Evolutionary conservation across 2,329 filamentous ascomycete species (phyloP).

Genomic region (Amphichorda felina): DNA sequence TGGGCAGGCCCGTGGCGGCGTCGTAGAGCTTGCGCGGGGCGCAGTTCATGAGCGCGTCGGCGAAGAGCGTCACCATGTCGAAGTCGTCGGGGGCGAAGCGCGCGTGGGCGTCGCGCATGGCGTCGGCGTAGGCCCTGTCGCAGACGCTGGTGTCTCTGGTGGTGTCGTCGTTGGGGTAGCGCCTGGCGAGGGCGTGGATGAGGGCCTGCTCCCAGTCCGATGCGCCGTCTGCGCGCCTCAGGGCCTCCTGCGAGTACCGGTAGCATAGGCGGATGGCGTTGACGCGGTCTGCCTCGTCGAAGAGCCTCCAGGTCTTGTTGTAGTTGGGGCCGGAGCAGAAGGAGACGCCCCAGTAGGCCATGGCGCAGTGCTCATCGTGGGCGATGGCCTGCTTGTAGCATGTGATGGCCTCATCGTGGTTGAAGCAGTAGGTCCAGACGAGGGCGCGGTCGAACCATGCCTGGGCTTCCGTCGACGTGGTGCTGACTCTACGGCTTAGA

Average conservation of each 20-base stretch:
- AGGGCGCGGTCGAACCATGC: slow-evolving; percentile 47
- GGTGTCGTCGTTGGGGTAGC: slow-evolving; percentile 6
- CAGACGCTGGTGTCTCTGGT: slow-evolving; percentile 5
- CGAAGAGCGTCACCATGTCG: slow-evolving; percentile 7
- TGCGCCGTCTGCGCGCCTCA: slow-evolving; percentile 2
- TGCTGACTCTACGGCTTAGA: slow-evolving; percentile 31
- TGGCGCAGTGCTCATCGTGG: slow-evolving; percentile 28
- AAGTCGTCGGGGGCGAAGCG: slow-evolving; percentile 7
- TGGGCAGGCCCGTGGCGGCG: slow-evolving; percentile 5
- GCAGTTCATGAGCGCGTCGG: slow-evolving; percentile 11
- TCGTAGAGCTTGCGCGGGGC: slow-evolving; percentile 8
- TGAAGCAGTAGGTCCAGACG: slow-evolving; percentile 48
- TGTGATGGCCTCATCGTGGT: slow-evolving; percentile 41
- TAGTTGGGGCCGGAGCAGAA: slow-evolving; percentile 46
- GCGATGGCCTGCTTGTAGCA: slow-evolving; percentile 34
- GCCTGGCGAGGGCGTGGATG: slow-evolving; percentile 7
- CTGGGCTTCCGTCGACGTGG: slow-evolving; percentile 31
- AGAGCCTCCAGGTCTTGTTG: slow-evolving; percentile 11
- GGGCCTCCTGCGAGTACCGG: slow-evolving; percentile 5
- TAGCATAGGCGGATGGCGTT: neutral
- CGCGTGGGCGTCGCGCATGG: slow-evolving; percentile 7
- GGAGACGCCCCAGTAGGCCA: slow-evolving; percentile 41
- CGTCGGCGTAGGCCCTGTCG: slow-evolving; percentile 8
- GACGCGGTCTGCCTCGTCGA: slow-evolving; percentile 7
- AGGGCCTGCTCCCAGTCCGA: slow-evolving; percentile 6